Conservation (phyloP, 164 flowering plant genomes). For the Cinnamomum micranthum region DNA sequence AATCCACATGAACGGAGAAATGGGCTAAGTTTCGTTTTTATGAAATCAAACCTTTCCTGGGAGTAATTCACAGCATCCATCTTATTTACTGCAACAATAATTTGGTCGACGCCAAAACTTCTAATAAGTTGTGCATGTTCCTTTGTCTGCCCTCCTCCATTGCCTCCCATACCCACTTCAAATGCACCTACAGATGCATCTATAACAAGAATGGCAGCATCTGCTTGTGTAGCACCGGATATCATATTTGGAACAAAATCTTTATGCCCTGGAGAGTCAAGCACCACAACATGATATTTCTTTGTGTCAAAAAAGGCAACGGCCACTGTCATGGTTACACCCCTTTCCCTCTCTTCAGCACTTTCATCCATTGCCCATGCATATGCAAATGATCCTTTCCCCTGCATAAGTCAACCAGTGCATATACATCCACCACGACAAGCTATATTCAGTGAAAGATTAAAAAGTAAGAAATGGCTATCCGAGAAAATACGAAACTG, state of each 20-base stretch:
- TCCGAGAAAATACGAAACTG: neutral
- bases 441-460: neutral
- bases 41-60: constrained; percentile 73
- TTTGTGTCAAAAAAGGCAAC: constrained; percentile 86
- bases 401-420: constrained; percentile 37
- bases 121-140: constrained; percentile 94
- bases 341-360: constrained; percentile 93
- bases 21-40: constrained; percentile 58
- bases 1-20: constrained; percentile 85
- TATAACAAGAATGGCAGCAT: constrained; percentile 91
- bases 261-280: constrained; percentile 98
- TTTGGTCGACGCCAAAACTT: constrained; percentile 95
- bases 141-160: constrained; percentile 76
- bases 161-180: constrained; percentile 79
- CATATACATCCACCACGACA: neutral
- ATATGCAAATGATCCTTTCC: constrained; percentile 96
- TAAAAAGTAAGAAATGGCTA: neutral
- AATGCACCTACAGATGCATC: constrained; percentile 92
- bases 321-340: constrained; percentile 95
- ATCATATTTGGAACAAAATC: constrained; percentile 99
- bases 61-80: constrained; percentile 87
- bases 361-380: constrained; percentile 99
- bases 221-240: constrained; percentile 97
- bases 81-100: constrained; percentile 89
- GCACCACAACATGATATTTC: constrained; percentile 79